Conservation (phyloP, 2,329 filamentous ascomycete species). For the Alternaria brassicae region DNA sequence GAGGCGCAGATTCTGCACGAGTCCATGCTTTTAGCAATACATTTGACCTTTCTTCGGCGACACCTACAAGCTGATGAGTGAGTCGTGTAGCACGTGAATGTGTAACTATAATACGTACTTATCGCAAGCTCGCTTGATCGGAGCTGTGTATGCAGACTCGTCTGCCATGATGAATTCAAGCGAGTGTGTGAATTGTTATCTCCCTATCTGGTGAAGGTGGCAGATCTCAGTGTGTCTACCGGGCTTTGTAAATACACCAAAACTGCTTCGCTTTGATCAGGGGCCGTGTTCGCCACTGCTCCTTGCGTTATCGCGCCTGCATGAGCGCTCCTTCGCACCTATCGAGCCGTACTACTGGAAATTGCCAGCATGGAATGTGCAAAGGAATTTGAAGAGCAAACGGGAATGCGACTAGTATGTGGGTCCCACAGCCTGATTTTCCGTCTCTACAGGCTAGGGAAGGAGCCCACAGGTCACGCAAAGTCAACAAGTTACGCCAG, state of each 20-base stretch:
- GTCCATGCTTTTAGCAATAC: slow-evolving; percentile 57
- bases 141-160: too few species aligned
- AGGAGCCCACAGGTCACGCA: too few species aligned
- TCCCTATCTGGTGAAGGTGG: slow-evolving; percentile 28
- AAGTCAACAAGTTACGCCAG: too few species aligned
- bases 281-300: slow-evolving; percentile 28
- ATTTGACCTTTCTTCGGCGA: slow-evolving; percentile 60
- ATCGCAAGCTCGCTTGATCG: slow-evolving; percentile 53
- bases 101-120: slow-evolving; percentile 40
- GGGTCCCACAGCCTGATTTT: too few species aligned
- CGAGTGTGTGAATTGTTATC: not conserved
- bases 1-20: slow-evolving; percentile 68
- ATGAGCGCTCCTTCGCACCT: slow-evolving; percentile 34
- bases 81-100: slow-evolving; percentile 10
- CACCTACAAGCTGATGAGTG: slow-evolving; percentile 42
- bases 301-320: slow-evolving; percentile 43
- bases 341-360: not conserved
- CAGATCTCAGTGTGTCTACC: slow-evolving; percentile 29
- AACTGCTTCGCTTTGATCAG: slow-evolving; percentile 35
- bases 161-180: not conserved
- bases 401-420: too few species aligned
- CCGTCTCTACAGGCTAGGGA: too few species aligned
- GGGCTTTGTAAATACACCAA: slow-evolving; percentile 32
- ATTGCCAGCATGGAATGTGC: too few species aligned
- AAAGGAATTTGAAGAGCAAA: too few species aligned